Percentiles rank a stretch among this genome's conserved stretches.
Conservation (phyloP, 495 filamentous ascomycete genomes). For the Xylaria nigripes region DNA sequence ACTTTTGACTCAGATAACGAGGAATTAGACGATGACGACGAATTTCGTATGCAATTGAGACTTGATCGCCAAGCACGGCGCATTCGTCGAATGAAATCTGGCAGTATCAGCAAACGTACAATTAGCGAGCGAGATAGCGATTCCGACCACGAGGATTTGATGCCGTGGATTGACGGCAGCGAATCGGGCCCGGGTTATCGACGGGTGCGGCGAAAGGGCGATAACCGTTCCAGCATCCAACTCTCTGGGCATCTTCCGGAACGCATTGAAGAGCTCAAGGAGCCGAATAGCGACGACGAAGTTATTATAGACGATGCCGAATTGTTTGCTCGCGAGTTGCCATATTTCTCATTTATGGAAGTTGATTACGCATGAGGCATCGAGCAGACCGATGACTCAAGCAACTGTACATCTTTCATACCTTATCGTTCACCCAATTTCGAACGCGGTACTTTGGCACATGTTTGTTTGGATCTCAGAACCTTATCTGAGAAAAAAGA, state of each 20-base stretch:
- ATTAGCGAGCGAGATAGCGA: constrained; percentile 46
- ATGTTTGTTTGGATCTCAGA: background rate
- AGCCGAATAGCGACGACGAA: constrained; percentile 42
- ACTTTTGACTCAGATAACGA: constrained; percentile 36
- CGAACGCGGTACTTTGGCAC: background rate
- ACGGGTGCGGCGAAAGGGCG: constrained; percentile 40
- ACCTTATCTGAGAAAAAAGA: background rate
- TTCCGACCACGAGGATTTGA: constrained; percentile 44
- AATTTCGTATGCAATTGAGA: constrained; percentile 23
- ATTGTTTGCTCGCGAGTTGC: constrained; percentile 36
- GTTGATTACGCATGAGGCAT: constrained; percentile 35
- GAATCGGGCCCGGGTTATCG: constrained; percentile 39
- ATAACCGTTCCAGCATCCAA: constrained; percentile 41
- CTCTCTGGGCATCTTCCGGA: constrained; percentile 41
- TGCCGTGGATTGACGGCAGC: constrained; percentile 32
- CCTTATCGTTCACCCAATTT: background rate
- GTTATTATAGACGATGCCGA: constrained; percentile 38
- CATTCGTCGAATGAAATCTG: constrained; percentile 41
- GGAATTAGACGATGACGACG: constrained; percentile 33
- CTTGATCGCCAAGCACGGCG: constrained; percentile 33
- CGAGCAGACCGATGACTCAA: background rate
- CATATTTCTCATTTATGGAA: constrained; percentile 43
- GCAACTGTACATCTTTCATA: background rate
- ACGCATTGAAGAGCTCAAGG: constrained; percentile 45
- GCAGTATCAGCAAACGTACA: constrained; percentile 47